Percentiles rank a stretch among this genome's conserved stretches.
phyloP scores from a whole-genome alignment of 148 eudicot species.

The Linanthus parryae region DNA sequence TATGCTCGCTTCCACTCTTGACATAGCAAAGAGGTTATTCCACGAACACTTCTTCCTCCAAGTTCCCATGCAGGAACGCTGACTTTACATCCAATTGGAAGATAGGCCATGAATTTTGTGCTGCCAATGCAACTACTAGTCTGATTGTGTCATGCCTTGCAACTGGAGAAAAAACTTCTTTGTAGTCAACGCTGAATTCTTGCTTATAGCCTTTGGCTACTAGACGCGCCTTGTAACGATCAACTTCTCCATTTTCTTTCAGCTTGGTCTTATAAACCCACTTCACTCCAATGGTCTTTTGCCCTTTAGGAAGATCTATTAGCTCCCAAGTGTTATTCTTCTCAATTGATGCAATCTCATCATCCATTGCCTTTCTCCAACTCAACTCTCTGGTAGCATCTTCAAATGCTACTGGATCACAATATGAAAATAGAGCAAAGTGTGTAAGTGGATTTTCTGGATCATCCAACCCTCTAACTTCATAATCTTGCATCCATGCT shows the following conservation, averaged over 20 bases:
- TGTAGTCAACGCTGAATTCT: not conserved
- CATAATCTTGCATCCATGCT: slow-evolving; percentile 2
- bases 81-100: not conserved
- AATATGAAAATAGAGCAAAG: not conserved
- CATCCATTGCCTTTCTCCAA: not conserved
- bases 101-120: slow-evolving; percentile 1
- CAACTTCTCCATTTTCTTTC: not conserved
- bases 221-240: not conserved
- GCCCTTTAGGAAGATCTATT: not conserved
- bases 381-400: not conserved
- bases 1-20: not conserved
- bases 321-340: slow-evolving; percentile 3
- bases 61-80: not conserved
- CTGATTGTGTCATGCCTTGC: not conserved
- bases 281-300: not conserved
- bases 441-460: not conserved
- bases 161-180: not conserved
- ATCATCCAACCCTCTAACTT: not conserved
- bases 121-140: not conserved
- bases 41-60: not conserved
- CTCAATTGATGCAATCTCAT: not conserved
- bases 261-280: slow-evolving; percentile 1
- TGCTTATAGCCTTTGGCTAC: slow-evolving; percentile 1
- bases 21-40: slow-evolving; percentile 2
- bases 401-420: not conserved